A percentile compares a stretch with the other conserved stretches of the same genome.
Conservation (phyloP, 129 eudicot species). For the Lactuca saligna region DNA sequence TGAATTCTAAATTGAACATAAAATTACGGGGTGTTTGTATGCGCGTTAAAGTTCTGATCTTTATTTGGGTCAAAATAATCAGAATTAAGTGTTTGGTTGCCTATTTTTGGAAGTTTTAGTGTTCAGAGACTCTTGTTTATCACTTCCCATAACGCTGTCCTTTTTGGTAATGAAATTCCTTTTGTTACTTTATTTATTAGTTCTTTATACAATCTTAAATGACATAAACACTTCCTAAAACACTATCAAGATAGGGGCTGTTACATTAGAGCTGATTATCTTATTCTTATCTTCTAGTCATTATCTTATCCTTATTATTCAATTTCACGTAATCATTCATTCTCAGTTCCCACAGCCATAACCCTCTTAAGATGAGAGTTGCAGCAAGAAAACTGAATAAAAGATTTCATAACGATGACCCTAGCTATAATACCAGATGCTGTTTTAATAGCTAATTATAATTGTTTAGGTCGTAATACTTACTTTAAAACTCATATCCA, state of each 20-base stretch:
- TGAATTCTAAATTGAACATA: background rate
- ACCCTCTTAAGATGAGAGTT: background rate
- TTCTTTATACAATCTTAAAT: background rate
- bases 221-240: too few relatives aligned
- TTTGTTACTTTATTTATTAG: background rate
- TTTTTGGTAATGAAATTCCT: too few relatives aligned
- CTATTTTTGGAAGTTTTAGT: background rate
- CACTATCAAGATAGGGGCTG: background rate
- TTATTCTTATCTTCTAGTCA: background rate
- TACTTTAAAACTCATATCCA: background rate
- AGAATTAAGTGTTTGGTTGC: background rate
- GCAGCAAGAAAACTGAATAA: background rate
- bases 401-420: too few relatives aligned
- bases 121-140: background rate
- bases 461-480: background rate
- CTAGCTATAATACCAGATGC: too few relatives aligned
- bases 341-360: background rate
- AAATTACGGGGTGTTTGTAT: conserved; percentile 10
- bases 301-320: background rate
- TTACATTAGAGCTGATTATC: background rate
- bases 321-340: too few relatives aligned
- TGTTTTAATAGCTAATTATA: too few relatives aligned
- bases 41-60: conserved; percentile 2
- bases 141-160: background rate
- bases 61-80: too few relatives aligned